Base-by-base conservation (phyloP, 139 green algal species). In the Coccomyxa sp. region DNA sequence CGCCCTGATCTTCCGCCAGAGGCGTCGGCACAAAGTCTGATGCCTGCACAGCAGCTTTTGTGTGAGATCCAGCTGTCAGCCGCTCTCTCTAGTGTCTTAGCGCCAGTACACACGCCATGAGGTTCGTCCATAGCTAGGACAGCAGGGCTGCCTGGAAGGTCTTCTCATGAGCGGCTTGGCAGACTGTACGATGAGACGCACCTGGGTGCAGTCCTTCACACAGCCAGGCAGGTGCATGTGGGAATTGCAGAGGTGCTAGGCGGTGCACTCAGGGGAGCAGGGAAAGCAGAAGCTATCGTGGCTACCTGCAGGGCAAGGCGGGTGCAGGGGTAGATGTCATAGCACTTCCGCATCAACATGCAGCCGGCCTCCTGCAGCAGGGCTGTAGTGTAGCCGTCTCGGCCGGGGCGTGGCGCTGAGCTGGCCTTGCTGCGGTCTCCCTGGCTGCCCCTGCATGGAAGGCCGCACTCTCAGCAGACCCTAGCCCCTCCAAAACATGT, bases 241-340 rank as follows among this genome's bases (percentile, higher is more conserved):
- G 68, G 64, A 88, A 85, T 31, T 70, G n/a, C n/a, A n/a, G n/a
- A n/a, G n/a, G n/a, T n/a, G n/a, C n/a, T n/a, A n/a, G n/a, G n/a
- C n/a, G n/a, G n/a, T n/a, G n/a, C n/a, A n/a, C n/a, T n/a, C n/a
- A n/a, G n/a, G n/a, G n/a, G n/a, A n/a, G n/a, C n/a, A n/a, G n/a
- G n/a, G n/a, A n/a, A n/a, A n/a, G n/a, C n/a, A n/a, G n/a, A 71
- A 44, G 39, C 50, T 64, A 94, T 94, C n/a, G 92, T 85, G 0
- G 80, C 84, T 0, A 88, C 89, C 4, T 82, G 77, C 14, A 96
- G 71, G 7, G 88, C 90, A 36, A 96, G 84, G 9, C 90, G 82
- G 29, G 64, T 78, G 81, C 92, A 92, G 5, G 92, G 91, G 69
- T 92, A 68, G 18, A 88, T 81, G 39, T 93, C 87, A 31, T 41